Conservation (phyloP, 2,329 filamentous ascomycete species). For the Chrysoporthe puriensis region DNA sequence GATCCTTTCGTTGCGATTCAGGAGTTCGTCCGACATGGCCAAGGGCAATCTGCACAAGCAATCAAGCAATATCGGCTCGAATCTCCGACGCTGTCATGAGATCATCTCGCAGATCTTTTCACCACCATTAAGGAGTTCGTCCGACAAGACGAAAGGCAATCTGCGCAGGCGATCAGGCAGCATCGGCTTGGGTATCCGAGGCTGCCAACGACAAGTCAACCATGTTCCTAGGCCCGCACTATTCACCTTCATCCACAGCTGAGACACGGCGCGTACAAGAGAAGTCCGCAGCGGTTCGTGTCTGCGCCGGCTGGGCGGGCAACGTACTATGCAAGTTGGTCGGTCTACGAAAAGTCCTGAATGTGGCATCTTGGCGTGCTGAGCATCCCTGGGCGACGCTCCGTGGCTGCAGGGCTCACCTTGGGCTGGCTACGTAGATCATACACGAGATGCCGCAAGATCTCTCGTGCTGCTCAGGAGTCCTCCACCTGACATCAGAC, state of each 20-base stretch:
- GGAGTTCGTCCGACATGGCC: background rate
- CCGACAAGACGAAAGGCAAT: no score
- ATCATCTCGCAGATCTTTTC: background rate
- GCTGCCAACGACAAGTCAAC: no score
- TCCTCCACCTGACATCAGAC: background rate
- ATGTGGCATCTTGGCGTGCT: background rate
- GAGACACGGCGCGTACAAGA: no score
- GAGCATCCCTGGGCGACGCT: background rate
- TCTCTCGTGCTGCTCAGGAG: background rate
- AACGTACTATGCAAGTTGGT: no score
- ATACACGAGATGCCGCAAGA: constrained; percentile 2
- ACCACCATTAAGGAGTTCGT: no score
- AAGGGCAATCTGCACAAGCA: background rate
- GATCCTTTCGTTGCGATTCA: background rate
- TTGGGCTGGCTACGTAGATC: constrained; percentile 1
- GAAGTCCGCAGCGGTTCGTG: no score
- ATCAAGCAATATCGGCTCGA: background rate
- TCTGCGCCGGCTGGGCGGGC: no score
- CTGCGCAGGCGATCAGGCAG: no score
- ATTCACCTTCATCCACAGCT: no score
- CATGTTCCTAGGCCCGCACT: no score
- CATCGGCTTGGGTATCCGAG: no score
- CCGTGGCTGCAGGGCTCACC: background rate
- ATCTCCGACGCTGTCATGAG: background rate
- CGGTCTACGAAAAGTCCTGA: no score